phyloP scores from a whole-genome alignment of 768 basidiomycete genomes.

The Rhodotorula toruloides region DNA sequence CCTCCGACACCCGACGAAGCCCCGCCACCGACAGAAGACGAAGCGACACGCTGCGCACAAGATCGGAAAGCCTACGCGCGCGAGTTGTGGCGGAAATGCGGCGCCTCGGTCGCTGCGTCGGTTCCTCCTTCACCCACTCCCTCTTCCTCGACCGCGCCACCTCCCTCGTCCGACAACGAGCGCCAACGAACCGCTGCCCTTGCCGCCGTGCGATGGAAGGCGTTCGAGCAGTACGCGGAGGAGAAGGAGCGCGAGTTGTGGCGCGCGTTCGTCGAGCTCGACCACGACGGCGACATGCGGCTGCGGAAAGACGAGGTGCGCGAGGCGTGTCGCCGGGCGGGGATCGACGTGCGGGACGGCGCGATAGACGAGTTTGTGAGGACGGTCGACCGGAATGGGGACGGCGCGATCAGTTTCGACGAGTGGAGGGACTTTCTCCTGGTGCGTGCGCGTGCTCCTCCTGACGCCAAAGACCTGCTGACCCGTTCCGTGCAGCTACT shows the following conservation, averaged over 20 bases:
- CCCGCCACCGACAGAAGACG: constrained; percentile 37
- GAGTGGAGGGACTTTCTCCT: constrained; percentile 42
- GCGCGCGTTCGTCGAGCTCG: constrained; percentile 24
- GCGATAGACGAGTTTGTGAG: constrained; percentile 37
- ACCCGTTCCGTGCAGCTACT: constrained; percentile 19
- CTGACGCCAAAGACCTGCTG: not conserved
- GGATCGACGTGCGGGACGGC: constrained; percentile 23
- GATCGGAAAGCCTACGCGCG: constrained; percentile 68
- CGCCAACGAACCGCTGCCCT: constrained; percentile 3
- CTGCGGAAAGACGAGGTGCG: constrained; percentile 47
- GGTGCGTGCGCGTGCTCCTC: not conserved
- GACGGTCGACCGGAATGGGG: constrained; percentile 28
- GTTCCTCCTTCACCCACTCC: not conserved
- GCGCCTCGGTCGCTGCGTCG: not conserved
- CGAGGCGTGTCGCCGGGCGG: constrained; percentile 44
- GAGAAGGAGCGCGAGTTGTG: constrained; percentile 35
- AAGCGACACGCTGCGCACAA: constrained; percentile 56
- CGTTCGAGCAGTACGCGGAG: constrained; percentile 32
- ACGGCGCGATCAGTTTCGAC: constrained; percentile 38
- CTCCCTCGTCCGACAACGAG: not conserved
- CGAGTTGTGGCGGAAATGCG: constrained; percentile 58
- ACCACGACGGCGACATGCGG: constrained; percentile 42
- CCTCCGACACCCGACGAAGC: constrained; percentile 18
- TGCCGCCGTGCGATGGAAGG: constrained; percentile 6
- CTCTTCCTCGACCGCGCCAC: not conserved